Conservation (phyloP, 2,329 filamentous ascomycete genomes). For the Colletotrichum phormii region DNA sequence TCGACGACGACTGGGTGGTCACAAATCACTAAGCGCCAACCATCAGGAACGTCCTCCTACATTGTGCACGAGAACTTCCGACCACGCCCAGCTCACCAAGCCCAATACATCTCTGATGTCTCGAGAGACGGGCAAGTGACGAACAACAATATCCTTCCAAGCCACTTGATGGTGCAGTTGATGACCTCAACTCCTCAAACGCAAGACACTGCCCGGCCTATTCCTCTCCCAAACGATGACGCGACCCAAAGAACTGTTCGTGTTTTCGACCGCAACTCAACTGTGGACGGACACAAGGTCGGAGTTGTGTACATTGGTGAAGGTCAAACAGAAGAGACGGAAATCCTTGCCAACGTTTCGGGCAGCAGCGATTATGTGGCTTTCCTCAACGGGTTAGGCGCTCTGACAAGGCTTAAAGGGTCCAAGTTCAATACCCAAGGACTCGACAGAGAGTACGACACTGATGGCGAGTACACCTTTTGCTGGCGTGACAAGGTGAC, state of each 20-base stretch:
- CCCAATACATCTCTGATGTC: constrained; percentile 58
- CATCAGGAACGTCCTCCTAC: constrained; percentile 74
- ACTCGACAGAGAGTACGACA: constrained; percentile 80
- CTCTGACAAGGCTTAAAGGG: constrained; percentile 81
- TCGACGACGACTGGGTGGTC: constrained; percentile 74
- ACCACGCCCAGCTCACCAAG: constrained; percentile 68
- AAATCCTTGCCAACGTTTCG: constrained; percentile 87
- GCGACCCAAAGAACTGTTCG: constrained; percentile 79
- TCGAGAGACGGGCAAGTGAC: constrained; percentile 63
- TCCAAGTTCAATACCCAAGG: constrained; percentile 95
- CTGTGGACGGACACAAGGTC: constrained; percentile 94
- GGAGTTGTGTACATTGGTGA: constrained; percentile 94
- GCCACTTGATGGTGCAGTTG: constrained; percentile 78
- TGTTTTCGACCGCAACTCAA: constrained; percentile 87
- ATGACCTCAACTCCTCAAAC: constrained; percentile 72
- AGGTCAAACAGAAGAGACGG: constrained; percentile 82
- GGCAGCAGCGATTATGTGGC: constrained; percentile 90
- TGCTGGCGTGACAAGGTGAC: constrained; percentile 96
- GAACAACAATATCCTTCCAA: constrained; percentile 75
- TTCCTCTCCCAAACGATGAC: constrained; percentile 79
- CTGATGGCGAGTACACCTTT: constrained; percentile 88
- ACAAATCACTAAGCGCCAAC: constrained; percentile 77
- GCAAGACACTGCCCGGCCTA: constrained; percentile 72
- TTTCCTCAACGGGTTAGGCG: constrained; percentile 86
- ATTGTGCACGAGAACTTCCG: constrained; percentile 70